Evolutionary conservation across 2,329 filamentous ascomycete genomes (phyloP).

Genomic region (Fusarium pseudonygamai): DNA sequence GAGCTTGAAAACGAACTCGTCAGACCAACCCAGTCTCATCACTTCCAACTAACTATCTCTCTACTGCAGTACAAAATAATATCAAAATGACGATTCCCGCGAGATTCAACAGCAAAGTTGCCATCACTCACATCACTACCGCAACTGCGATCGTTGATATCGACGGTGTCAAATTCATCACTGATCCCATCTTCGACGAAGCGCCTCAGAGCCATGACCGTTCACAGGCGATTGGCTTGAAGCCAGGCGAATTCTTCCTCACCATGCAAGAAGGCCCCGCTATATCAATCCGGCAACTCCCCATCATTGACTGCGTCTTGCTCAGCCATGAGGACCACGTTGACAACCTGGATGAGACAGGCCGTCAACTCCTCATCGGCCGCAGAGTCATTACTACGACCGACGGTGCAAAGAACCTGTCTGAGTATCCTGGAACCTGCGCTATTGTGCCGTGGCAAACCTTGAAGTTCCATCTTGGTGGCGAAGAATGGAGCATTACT

Average conservation of each 20-base stretch:
- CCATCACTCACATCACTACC: background rate
- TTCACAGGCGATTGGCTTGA: background rate
- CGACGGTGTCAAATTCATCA: background rate
- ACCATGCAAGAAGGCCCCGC: background rate
- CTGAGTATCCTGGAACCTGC: background rate
- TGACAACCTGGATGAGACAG: background rate
- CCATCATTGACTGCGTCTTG: background rate
- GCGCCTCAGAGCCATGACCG: background rate
- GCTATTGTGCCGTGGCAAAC: background rate
- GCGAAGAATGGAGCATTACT: background rate
- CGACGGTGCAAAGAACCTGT: background rate
- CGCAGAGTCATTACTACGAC: background rate
- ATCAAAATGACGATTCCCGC: background rate
- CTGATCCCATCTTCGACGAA: background rate
- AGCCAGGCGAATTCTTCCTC: background rate
- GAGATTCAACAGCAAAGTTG: background rate
- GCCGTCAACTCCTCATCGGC: background rate
- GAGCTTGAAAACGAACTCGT: background rate
- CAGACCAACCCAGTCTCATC: rapidly evolving
- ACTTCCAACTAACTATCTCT: too few species aligned
- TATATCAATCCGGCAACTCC: background rate
- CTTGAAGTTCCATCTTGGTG: background rate
- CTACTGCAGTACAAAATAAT: too few species aligned
- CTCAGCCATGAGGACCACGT: background rate
- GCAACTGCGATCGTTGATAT: background rate